These are phyloP conservation scores for Trichoderma lentiforme DNA, from an alignment of 2,329 filamentous ascomycete genomes.

Conservation along the genomic window DNA sequence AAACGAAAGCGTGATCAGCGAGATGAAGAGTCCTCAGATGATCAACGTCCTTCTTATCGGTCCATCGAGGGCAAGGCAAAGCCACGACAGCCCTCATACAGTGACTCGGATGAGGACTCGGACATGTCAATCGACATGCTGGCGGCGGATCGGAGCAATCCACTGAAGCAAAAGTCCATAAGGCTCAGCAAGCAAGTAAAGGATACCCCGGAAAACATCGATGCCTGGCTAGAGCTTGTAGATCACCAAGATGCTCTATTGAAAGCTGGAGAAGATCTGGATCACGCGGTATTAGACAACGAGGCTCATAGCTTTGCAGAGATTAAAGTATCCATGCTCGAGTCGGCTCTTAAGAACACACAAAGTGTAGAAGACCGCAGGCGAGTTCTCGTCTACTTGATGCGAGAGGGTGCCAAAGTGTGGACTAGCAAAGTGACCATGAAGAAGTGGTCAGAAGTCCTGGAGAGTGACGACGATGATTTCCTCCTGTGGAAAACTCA, in stretches of 20 bases:
- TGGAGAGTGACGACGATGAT: slow-evolving; percentile 26
- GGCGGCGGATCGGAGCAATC: slow-evolving; percentile 37
- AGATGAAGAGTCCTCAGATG: slow-evolving; percentile 39
- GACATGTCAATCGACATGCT: slow-evolving; percentile 39
- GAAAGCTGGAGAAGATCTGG: slow-evolving; percentile 42
- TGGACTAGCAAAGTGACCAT: slow-evolving; percentile 65
- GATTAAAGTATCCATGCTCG: slow-evolving; percentile 75
- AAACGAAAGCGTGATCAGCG: slow-evolving; percentile 40
- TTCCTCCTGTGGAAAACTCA: slow-evolving; percentile 70
- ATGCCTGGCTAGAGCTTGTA: slow-evolving; percentile 76
- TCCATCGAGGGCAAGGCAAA: slow-evolving; percentile 65
- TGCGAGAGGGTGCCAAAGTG: slow-evolving; percentile 69
- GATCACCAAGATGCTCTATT: slow-evolving; percentile 71
- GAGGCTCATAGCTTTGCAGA: slow-evolving; percentile 70
- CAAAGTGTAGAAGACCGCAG: slow-evolving; percentile 48
- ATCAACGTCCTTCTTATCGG: slow-evolving; percentile 56
- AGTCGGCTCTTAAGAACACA: slow-evolving; percentile 67
- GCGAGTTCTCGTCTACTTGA: slow-evolving; percentile 62
- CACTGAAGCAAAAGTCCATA: slow-evolving; percentile 53
- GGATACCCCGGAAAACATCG: slow-evolving; percentile 61
- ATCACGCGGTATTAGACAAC: slow-evolving; percentile 49
- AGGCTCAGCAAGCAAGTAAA: slow-evolving; percentile 63
- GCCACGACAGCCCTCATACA: slow-evolving; percentile 42
- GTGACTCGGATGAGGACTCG: slow-evolving; percentile 48
- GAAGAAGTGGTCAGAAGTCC: slow-evolving; percentile 61